A percentile compares a stretch with the other conserved stretches of the same genome.
phyloP scores from a whole-genome alignment of 2,329 filamentous ascomycete genomes.

The Colletotrichum sp. region DNA sequence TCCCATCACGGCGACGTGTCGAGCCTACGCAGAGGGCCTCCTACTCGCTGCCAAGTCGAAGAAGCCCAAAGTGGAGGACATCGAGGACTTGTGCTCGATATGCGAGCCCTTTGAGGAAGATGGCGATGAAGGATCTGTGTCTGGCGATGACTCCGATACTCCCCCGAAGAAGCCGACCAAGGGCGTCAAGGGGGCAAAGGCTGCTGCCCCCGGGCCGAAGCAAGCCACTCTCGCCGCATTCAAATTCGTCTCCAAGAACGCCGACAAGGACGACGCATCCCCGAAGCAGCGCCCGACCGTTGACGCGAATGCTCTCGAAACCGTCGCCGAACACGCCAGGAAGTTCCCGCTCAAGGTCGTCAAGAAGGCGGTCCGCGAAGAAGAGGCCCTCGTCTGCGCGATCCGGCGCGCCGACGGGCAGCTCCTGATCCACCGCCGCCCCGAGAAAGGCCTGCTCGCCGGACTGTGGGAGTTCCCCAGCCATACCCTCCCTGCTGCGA shows the following conservation, averaged over 20 bases:
- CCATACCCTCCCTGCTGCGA: slow-evolving; percentile 33
- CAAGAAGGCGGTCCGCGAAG: slow-evolving; percentile 57
- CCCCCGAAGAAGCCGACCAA: slow-evolving; percentile 12
- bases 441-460: slow-evolving; percentile 58
- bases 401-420: slow-evolving; percentile 47
- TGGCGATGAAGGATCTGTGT: slow-evolving; percentile 24
- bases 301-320: slow-evolving; percentile 28
- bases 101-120: slow-evolving; percentile 52
- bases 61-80: slow-evolving; percentile 38
- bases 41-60: slow-evolving; percentile 28
- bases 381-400: slow-evolving; percentile 59
- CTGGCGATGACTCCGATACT: neutral
- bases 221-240: slow-evolving; percentile 41
- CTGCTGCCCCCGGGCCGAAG: slow-evolving; percentile 19
- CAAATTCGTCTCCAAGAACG: slow-evolving; percentile 29
- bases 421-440: slow-evolving; percentile 55
- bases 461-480: slow-evolving; percentile 64
- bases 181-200: neutral
- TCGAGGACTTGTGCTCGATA: slow-evolving; percentile 55
- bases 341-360: slow-evolving; percentile 55
- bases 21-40: slow-evolving; percentile 53
- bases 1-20: slow-evolving; percentile 56
- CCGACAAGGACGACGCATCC: neutral
- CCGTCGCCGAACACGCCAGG: slow-evolving; percentile 48
- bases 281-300: slow-evolving; percentile 10